Evolutionary conservation across 208 protist genomes (phyloP), one percentile per base, ranked within the genome.

Genomic region (Leptomonas seymouri): DNA sequence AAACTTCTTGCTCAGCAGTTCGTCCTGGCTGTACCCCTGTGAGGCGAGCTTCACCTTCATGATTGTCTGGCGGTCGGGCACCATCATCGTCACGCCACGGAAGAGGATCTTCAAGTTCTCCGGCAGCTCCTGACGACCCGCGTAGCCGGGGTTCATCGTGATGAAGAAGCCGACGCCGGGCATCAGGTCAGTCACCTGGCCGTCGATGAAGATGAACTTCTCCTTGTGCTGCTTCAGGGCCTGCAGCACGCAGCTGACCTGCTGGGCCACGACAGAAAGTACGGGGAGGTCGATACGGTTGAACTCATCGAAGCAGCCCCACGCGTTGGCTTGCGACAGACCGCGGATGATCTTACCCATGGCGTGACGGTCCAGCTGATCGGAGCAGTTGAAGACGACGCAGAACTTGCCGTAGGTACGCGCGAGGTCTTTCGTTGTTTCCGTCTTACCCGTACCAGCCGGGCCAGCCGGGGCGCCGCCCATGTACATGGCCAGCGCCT

Each of bases 71-170:
- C 93, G 81, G 86, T 99, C 97, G n/a, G 98, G 98, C 73, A 99
- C 97, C 97, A 99, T 99, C 98, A 99, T 99, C 21, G 97, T 98
- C 59, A 99, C 97, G 76, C 94, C 93, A 82, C 98, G 93, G 93
- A 99, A 99, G 39, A 99, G 90, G 74, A 98, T 96, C 85, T 99
- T 99, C 36, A 99, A 77, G 84, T 99, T 99, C 85, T 99, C 98
- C 21, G 97, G 98, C 73, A 99, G 90, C 86, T 99, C 98, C 85
- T 99, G 97, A 65, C 98, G 93, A 61, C 98, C 98, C 20, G 97
- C 97, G 88, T 99, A 99, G 73, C 97, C 98, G 23, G 98, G 98
- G 84, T 99, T 99, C 98, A 99, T 99, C 42, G 98, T 99, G 78
- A 99, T 99, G 89, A 99, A 99, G 80, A 98, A 98, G 58, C 91